Conservation (phyloP, 2,329 filamentous ascomycete species). For the Apiospora rasikravindrae region DNA sequence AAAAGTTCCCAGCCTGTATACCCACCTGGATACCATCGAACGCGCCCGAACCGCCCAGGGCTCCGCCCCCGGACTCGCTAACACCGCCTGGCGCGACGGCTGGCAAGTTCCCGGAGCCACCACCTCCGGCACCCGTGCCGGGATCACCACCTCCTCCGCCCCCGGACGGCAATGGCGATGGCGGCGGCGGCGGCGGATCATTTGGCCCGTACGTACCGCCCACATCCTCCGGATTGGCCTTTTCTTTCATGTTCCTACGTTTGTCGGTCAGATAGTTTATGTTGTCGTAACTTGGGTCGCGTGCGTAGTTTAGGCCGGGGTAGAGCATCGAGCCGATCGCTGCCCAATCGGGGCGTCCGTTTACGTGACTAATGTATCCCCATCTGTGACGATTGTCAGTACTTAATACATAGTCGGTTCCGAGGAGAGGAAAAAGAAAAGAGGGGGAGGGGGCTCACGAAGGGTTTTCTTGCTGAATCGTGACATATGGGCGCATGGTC, state of each 20-base stretch:
- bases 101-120: neutral
- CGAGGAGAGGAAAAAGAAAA: no score
- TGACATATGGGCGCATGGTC: neutral
- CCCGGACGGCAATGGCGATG: neutral
- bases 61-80: neutral
- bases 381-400: neutral
- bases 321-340: neutral
- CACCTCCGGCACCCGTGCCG: neutral
- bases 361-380: neutral
- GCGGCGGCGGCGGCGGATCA: neutral
- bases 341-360: neutral
- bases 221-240: no score
- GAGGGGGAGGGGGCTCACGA: neutral
- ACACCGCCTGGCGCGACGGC: neutral
- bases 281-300: no score
- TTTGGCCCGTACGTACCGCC: no score
- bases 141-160: neutral
- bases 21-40: neutral
- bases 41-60: neutral
- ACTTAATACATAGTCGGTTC: no score
- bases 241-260: no score
- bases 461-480: accelerated
- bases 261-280: no score
- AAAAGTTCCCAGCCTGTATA: neutral
- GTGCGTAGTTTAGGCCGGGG: neutral